Evolutionary conservation across 306 rosid genomes (phyloP), one percentile per base, ranked within the genome.

Genomic region (Styphnolobium japonicum): DNA sequence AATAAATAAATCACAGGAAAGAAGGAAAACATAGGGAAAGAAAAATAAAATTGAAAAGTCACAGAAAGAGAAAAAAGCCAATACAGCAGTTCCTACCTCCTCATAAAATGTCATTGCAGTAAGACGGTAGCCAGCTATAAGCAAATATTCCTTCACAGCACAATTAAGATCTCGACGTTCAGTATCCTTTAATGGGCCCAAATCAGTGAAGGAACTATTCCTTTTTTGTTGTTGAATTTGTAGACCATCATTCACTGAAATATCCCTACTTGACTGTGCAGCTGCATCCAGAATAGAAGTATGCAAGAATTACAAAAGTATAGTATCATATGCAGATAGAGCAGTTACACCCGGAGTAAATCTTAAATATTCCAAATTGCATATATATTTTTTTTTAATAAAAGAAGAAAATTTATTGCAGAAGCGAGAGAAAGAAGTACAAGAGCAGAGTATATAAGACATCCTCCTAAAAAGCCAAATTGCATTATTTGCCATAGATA

Each of bases 41-140:
- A 9, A 10, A 48, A 43, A 68, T 12, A 8, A 40, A 67, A 49
- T 5, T 55, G n/a, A 6, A 19, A 23, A 29, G 37, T 40, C 60
- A 10, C 7, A 8, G 43, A 37, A 42, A 46, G 10, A 23, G 31
- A 9, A 2, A n/a, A 4, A 62, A 29, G 19, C 4, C 43, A 64
- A 45, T 53, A 46, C 34, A 49, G 27, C 55, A 63, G 72, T 52
- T 51, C 88, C 82, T 84, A 89, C 99, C 96, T 95, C 99, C 82
- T 95, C 99, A 80, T 90, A 95, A 88, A 95, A 93, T 31, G 99
- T 95, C 99, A 95, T 91, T 77, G 97, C 99, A 65, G 99, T 93
- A 46, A 95, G 94, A 80, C 97, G 94, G 79, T 95, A 95, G 19
- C 99, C 99, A 10, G 99, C 99, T 46, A 89, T 40, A 56, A 95